Base-by-base conservation (phyloP, 1,284 basidiomycete species). In the Heterobasidion irregulare region DNA sequence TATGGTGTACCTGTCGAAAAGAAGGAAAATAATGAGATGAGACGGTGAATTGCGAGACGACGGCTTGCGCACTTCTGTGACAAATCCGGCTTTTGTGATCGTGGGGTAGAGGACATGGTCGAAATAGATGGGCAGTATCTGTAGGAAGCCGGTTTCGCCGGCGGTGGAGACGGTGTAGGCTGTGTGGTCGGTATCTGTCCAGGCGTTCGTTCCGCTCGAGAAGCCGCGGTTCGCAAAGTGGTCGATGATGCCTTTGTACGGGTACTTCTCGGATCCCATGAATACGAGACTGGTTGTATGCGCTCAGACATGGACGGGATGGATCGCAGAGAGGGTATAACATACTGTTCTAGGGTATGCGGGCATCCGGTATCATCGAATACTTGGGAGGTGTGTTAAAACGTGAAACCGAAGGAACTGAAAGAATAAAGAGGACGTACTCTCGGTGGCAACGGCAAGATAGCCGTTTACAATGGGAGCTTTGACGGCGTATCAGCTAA, bases 71-170 rank as follows among this genome's bases (percentile, higher is more conserved):
- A 89, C 90, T 75, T 99, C 96, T 10, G 97, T 99, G 12, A 91
- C 78, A 63, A 94, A 98, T 48, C 93, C 92, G 53, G 89, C 84
- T 59, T 93, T 82, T 7, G 93, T 95, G 58, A 99, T 84, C 0
- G 95, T 98, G 4, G 97, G 95, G 70, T 97, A 96, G 51, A 99
- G 82, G 60, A 99, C 92, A 68, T 99, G 97, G 70, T 99, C 97
- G 45, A 99, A 78, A 68, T 94, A 99, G 61, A 99, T 88, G 3
- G 96, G 96, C 18, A 99, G 76, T 58, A 99, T 82, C 64, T 95
- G 90, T 45, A 99, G 75, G 68, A 99, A 98, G 8, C 97, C 97
- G 65, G 97, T 92, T 57, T 89, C 87, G 57, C 97, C 97, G 15
- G 97, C 97, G 2, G 96, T 99, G n/a, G 92, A 91, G 59, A 97